Evolutionary conservation across 495 filamentous ascomycete species (phyloP).

Genomic region (Letharia lupina): DNA sequence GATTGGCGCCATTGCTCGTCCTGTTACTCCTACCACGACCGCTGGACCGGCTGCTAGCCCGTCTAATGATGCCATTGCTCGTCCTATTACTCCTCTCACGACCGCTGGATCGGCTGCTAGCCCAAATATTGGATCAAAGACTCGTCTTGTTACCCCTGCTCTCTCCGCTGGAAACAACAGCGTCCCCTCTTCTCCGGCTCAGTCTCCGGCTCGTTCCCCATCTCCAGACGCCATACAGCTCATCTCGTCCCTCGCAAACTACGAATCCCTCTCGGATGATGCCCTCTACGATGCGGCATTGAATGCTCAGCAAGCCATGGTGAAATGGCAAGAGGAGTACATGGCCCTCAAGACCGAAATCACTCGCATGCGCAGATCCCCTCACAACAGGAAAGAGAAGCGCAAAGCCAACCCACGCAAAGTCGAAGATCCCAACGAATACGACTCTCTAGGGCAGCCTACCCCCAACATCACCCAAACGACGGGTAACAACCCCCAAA

Average conservation of each 20-base stretch:
- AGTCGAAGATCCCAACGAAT: neutral
- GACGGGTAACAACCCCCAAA: slow-evolving; percentile 28
- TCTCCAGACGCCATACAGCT: neutral
- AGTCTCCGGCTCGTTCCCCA: neutral
- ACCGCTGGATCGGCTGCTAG: neutral
- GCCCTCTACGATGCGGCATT: slow-evolving; percentile 45
- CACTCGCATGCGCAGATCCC: slow-evolving; percentile 25
- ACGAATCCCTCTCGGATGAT: neutral
- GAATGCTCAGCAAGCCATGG: slow-evolving; percentile 45
- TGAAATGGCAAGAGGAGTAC: slow-evolving; percentile 57
- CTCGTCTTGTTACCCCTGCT: neutral
- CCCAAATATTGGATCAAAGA: neutral
- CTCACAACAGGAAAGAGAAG: neutral
- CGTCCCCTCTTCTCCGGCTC: neutral
- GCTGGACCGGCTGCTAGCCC: neutral
- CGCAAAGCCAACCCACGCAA: slow-evolving; percentile 27
- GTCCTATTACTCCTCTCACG: neutral
- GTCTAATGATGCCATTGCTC: neutral
- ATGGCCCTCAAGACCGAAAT: slow-evolving; percentile 49
- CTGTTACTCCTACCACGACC: neutral
- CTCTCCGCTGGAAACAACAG: slow-evolving; percentile 25
- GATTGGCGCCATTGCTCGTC: neutral
- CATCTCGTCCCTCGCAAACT: neutral
- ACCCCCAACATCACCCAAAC: neutral
- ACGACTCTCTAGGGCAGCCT: neutral